Percentiles rank a stretch among this genome's conserved stretches.
phyloP scores from a whole-genome alignment of 306 rosid genomes.

The Citrullus colocynthis region DNA sequence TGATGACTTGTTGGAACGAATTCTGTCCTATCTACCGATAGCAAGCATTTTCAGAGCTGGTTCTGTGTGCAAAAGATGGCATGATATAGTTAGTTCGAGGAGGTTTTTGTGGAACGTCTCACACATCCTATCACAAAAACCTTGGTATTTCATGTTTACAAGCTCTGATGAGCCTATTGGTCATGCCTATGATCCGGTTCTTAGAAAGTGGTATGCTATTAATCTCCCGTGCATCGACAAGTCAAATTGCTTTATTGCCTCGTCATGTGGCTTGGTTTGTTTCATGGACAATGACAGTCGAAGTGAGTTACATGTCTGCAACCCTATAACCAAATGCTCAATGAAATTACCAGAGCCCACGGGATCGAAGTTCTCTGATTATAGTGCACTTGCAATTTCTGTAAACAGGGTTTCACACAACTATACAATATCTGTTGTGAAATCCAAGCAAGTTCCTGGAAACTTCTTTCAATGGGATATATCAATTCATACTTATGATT shows the following conservation, averaged over 20 bases:
- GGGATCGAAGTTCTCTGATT: slow-evolving; percentile 51
- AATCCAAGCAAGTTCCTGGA: slow-evolving; percentile 76
- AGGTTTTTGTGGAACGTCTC: slow-evolving; percentile 65
- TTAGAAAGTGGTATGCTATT: slow-evolving; percentile 79
- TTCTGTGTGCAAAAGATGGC: slow-evolving; percentile 78
- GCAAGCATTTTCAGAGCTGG: slow-evolving; percentile 82
- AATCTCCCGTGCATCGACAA: slow-evolving; percentile 58
- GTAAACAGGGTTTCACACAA: slow-evolving; percentile 34
- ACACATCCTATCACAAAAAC: slow-evolving; percentile 42
- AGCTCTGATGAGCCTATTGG: slow-evolving; percentile 62
- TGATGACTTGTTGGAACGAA: slow-evolving; percentile 79
- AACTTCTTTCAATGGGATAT: slow-evolving; percentile 67
- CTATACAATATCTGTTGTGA: slow-evolving; percentile 55
- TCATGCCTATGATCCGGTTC: slow-evolving; percentile 59
- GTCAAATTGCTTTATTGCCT: slow-evolving; percentile 53
- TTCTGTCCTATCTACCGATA: slow-evolving; percentile 65
- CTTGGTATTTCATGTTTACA: slow-evolving; percentile 96
- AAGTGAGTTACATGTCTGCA: slow-evolving; percentile 54
- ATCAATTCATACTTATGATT: slow-evolving; percentile 56
- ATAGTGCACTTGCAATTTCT: slow-evolving; percentile 67
- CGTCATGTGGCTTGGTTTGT: slow-evolving; percentile 73
- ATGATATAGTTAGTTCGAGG: slow-evolving; percentile 51
- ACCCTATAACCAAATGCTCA: slow-evolving; percentile 49
- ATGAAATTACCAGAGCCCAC: slow-evolving; percentile 59
- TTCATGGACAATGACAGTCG: slow-evolving; percentile 74